Conservation (phyloP, 2,329 filamentous ascomycete species). For the Aspergillus persii region DNA sequence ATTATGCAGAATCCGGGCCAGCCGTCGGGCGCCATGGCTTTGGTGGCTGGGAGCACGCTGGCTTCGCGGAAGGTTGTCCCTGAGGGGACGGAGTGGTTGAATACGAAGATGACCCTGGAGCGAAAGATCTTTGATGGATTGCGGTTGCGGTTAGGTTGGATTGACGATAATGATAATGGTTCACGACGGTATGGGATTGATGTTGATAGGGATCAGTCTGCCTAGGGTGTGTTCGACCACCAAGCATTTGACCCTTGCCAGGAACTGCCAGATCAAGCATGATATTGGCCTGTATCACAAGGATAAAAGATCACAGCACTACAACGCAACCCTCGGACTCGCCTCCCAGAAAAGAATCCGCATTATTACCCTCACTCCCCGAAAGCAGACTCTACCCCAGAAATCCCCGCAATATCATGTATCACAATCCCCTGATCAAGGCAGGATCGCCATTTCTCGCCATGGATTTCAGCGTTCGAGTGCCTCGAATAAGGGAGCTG, state of each 20-base stretch:
- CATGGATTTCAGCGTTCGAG: neutral
- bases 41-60: neutral
- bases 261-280: neutral
- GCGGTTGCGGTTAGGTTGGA: neutral
- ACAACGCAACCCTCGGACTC: too few relatives aligned
- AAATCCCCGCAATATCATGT: neutral
- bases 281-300: neutral
- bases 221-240: neutral
- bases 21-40: neutral
- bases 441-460: neutral
- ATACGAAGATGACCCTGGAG: neutral
- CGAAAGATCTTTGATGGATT: neutral
- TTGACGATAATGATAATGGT: neutral
- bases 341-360: too few relatives aligned
- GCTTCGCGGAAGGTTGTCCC: neutral
- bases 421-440: neutral
- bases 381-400: neutral
- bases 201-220: neutral
- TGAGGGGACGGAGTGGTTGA: neutral
- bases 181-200: neutral
- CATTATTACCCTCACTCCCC: neutral
- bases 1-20: neutral
- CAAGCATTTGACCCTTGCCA: neutral
- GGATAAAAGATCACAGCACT: neutral
- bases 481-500: too few relatives aligned